phyloP scores from a whole-genome alignment of 352 stramenopile species.

The Detonula confervacea region DNA sequence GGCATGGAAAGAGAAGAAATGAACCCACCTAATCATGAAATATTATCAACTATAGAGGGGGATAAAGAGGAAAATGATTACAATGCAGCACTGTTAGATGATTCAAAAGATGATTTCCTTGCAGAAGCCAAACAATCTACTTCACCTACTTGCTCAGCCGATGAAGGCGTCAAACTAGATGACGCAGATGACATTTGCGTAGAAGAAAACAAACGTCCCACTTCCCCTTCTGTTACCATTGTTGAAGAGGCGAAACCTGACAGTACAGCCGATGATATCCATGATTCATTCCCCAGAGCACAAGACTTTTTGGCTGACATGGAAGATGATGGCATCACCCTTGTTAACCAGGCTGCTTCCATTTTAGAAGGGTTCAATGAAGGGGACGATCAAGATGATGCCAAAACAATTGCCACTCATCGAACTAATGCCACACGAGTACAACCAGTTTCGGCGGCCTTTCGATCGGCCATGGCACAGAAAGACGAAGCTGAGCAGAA shows the following conservation, averaged over 20 bases:
- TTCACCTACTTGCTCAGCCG: background rate
- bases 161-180: conserved; percentile 5
- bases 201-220: background rate
- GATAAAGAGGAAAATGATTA: no score
- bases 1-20: background rate
- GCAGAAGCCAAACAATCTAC: conserved; percentile 1
- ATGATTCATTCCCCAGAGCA: conserved; percentile 58
- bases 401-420: conserved; percentile 42
- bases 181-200: background rate
- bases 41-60: background rate
- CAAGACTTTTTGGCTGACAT: conserved; percentile 52
- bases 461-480: conserved; percentile 32
- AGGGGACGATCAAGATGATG: conserved; percentile 21
- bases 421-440: conserved; percentile 43
- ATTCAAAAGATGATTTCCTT: background rate
- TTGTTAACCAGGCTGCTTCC: conserved; percentile 27
- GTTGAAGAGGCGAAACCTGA: background rate
- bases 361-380: conserved; percentile 56
- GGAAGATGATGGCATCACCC: conserved; percentile 23
- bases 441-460: conserved; percentile 33
- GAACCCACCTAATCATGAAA: background rate
- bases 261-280: conserved; percentile 10
- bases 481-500: conserved; percentile 25
- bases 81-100: no score
- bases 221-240: no score